phyloP scores from a whole-genome alignment of 192 early-diverging fungal genomes.

The Pilobolus umbonatus region DNA sequence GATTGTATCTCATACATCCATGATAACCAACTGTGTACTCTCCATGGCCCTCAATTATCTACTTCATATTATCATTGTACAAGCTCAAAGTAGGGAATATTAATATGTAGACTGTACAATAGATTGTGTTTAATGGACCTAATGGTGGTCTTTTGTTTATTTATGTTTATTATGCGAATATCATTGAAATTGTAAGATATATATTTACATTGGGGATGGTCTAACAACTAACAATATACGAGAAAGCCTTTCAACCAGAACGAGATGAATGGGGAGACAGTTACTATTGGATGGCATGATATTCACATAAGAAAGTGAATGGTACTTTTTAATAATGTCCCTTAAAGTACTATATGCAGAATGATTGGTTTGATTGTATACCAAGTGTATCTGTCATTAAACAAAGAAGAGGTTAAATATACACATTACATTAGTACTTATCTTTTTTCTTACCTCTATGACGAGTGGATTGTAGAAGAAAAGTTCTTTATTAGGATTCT shows the following conservation, averaged over 20 bases:
- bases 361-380: conserved; percentile 27
- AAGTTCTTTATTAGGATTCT: conserved; percentile 39
- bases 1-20: no score
- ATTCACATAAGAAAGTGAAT: conserved; percentile 48
- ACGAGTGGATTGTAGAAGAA: conserved; percentile 37
- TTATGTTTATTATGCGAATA: no score
- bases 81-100: no score
- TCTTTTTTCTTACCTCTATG: conserved; percentile 37
- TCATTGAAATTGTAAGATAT: no score
- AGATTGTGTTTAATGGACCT: no score
- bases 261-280: conserved; percentile 45
- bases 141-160: no score
- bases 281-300: conserved; percentile 39
- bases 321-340: conserved; percentile 46
- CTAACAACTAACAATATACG: conserved; percentile 39
- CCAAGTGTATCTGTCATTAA: conserved; percentile 28
- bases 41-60: no score
- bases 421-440: no score
- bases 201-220: no score
- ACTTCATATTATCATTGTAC: no score
- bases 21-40: no score
- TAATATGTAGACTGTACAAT: no score
- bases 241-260: conserved; percentile 43
- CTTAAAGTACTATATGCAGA: conserved; percentile 37
- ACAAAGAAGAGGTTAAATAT: not conserved